Base-by-base conservation (phyloP, 495 filamentous ascomycete species). In the Xanthoparmelia taractica region DNA sequence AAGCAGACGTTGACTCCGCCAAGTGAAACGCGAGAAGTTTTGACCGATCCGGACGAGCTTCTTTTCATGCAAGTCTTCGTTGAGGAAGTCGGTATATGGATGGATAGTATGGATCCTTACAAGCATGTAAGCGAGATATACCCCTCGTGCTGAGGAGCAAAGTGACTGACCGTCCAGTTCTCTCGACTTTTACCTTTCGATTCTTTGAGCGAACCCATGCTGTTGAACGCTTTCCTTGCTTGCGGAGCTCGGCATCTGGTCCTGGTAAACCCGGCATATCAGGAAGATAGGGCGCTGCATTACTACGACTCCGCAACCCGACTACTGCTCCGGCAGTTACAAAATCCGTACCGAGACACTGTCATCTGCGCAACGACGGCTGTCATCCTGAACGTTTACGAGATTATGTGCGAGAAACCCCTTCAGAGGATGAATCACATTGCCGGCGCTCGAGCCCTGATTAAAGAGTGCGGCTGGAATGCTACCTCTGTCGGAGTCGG, bases 391-490 rank as follows among this genome's bases (percentile, higher is more conserved):
- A 92, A 96, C 70, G 87, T 95, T 15, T 96, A 95, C 73, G 91
- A 97, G 70, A 86, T 89, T 66, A 96, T 98, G 90, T 89, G 82
- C 58, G 85, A 92, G 61, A 80, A 82, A 59, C 83, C 87, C 17
- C 79, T 85, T 31, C 84, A 91, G 66, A 80, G 87, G 18, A 91
- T 91, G 83, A 89, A 89, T 66, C 92, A 96, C 70, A 92, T 95
- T 66, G 86, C 89, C 11, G 90, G 90, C 4, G 89, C 92, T 20
- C 82, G 91, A 56, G 91, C 92, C 6, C 78, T 97, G 57, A 91
- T 98, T 70, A 89, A 89, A 66, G 91, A 97, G 71, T 96, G 92
- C 70, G 83, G 84, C 18, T 98, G 94, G 94, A 89, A 87, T 67
- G 90, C 92, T 2, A 84, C 81, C 58, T 88, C 88, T 33, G 80